Evolutionary conservation across 2,329 filamentous ascomycete species (phyloP).

Genomic region (Talaromyces sp.): DNA sequence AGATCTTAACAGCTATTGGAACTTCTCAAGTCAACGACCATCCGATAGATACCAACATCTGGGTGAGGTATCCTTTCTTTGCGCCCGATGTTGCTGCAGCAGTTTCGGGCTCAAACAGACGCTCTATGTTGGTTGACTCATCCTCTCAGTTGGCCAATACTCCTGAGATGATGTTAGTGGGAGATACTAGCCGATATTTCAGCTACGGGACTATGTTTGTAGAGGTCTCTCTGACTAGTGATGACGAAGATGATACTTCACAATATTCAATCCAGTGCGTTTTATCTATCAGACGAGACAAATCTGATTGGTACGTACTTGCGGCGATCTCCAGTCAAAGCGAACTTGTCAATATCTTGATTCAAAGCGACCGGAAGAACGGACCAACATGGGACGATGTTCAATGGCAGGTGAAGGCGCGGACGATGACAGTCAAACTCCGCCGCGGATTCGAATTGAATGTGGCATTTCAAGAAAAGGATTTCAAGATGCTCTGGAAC

Average conservation of each 20-base stretch:
- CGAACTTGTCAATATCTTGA: slow-evolving; percentile 69
- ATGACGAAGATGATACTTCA: slow-evolving; percentile 67
- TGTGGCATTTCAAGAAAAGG: slow-evolving; percentile 69
- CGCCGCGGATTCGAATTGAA: slow-evolving; percentile 73
- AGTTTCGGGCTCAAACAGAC: slow-evolving; percentile 58
- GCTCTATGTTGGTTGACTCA: slow-evolving; percentile 48
- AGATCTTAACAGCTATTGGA: slow-evolving; percentile 64
- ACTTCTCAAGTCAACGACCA: slow-evolving; percentile 69
- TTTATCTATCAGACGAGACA: slow-evolving; percentile 70
- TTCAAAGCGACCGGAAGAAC: slow-evolving; percentile 66
- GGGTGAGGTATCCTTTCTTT: slow-evolving; percentile 73
- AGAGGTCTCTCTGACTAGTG: slow-evolving; percentile 67
- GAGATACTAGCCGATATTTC: slow-evolving; percentile 72
- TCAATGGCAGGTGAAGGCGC: slow-evolving; percentile 69
- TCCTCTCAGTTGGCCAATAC: slow-evolving; percentile 51
- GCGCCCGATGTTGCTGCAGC: slow-evolving; percentile 70
- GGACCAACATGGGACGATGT: slow-evolving; percentile 80
- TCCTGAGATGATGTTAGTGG: slow-evolving; percentile 69
- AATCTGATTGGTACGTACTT: slow-evolving; percentile 66
- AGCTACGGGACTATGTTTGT: slow-evolving; percentile 77
- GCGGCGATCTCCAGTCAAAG: slow-evolving; percentile 78
- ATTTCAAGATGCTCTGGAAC: slow-evolving; percentile 75
- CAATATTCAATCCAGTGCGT: slow-evolving; percentile 70
- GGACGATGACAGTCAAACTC: slow-evolving; percentile 66
- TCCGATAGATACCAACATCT: slow-evolving; percentile 76